Evolutionary conservation across 179 eudicot species (phyloP), one percentile per base, ranked within the genome.

Genomic region (Patellifolia procumbens): DNA sequence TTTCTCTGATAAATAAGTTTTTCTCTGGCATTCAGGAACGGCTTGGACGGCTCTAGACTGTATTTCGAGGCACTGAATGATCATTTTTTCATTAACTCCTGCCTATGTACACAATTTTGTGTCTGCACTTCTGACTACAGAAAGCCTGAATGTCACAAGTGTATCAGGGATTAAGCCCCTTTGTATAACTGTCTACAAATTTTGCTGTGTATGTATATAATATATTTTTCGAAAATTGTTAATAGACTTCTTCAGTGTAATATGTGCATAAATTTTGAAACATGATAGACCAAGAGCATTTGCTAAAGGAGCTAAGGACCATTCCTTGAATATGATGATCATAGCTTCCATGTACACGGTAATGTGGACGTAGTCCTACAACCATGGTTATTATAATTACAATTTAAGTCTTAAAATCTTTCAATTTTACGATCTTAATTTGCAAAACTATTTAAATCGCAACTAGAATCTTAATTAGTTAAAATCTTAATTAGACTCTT

Each of bases 11-110:
- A 10, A 32, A 52, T 53, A 45, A 35, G 11, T 31, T 12, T n/a
- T 26, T 49, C 49, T 64, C 31, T 67, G 37, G 59, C 61, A 34
- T 48, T 58, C 85, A 82, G 85, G 85, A 82, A 66, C 74, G 80
- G 31, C 74, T 82, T 55, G 85, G 85, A 53, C 82, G 76, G 20
- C 74, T 71, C 13, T 82, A 24, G 76, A 81, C 67, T 42, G 29
- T 20, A 7, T 26, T n/a, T 29, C 13, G n/a, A 49, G 31, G 49
- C 64, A 8, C 9, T 28, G 56, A 56, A 39, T 22, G 3, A 26
- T 46, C 15, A 2, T 28, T 28, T 26, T 45, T 43, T 4, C 53
- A 43, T 24, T 35, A 5, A 19, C 34, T 31, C 16, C 20, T 7
- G 13, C 11, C 31, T 42, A 67, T 7, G 26, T 46, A n/a, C 26